A percentile compares a stretch with the other conserved stretches of the same genome.
phyloP scores from a whole-genome alignment of 129 eudicot species.

The Logfia minima region DNA sequence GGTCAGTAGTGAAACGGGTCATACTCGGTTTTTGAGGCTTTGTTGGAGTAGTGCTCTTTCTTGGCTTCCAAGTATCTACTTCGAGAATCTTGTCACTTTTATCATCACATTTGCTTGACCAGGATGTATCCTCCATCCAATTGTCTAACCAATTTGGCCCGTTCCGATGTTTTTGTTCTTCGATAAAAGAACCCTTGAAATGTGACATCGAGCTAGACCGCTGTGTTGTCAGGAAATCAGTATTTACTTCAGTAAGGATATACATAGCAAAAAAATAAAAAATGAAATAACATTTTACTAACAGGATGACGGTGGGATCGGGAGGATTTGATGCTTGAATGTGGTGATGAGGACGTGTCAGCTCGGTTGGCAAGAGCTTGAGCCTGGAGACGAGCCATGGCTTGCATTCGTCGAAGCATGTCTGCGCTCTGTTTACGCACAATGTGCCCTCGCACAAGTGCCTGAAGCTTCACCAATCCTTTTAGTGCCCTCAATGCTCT shows the following conservation, averaged over 20 bases:
- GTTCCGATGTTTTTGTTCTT: conserved; percentile 26
- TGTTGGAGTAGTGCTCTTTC: conserved; percentile 37
- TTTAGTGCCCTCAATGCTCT: conserved; percentile 86
- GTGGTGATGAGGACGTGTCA: conserved; percentile 46
- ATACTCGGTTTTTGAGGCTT: conserved; percentile 48
- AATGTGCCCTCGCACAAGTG: conserved; percentile 90
- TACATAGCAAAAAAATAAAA: neutral
- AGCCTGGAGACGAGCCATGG: conserved; percentile 94
- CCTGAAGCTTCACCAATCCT: conserved; percentile 93
- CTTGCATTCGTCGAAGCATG: conserved; percentile 95
- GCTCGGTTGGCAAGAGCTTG: conserved; percentile 72
- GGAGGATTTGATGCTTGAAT: conserved; percentile 48
- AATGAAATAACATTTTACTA: conserved; percentile 25
- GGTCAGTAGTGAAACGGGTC: conserved; percentile 29
- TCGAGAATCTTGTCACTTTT: conserved; percentile 80
- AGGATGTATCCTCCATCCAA: conserved; percentile 67
- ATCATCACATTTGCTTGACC: conserved; percentile 55
- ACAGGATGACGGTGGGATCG: conserved; percentile 51
- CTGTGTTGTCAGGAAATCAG: conserved; percentile 36
- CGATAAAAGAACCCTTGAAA: conserved; percentile 26
- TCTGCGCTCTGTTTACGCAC: conserved; percentile 89
- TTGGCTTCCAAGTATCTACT: conserved; percentile 83
- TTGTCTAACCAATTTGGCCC: conserved; percentile 57
- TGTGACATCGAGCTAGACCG: conserved; percentile 46
- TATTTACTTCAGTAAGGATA: neutral